A percentile compares a stretch with the other conserved stretches of the same genome.
These are phyloP conservation scores for Salix exigua DNA, from an alignment of 345 rosid genomes.

Conservation along the genomic window DNA sequence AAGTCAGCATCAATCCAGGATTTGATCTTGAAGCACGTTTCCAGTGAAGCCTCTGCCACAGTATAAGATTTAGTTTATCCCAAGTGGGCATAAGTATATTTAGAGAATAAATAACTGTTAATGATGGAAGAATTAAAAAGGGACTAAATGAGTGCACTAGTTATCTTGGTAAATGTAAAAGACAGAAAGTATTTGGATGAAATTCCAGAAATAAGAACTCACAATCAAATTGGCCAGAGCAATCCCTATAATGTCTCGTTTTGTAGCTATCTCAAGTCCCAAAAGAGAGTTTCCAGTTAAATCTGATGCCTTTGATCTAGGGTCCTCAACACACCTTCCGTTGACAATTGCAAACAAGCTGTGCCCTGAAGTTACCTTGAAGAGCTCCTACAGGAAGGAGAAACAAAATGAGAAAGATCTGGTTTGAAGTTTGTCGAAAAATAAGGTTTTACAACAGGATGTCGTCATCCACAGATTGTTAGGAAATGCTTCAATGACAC, in stretches of 20 bases:
- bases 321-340: conserved; percentile 88
- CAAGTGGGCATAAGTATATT: not conserved
- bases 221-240: conserved; percentile 94
- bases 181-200: conserved; percentile 1
- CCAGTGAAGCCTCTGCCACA: conserved; percentile 86
- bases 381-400: conserved; percentile 57
- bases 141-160: not conserved
- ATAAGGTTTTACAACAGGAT: not conserved
- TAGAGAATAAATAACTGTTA: not conserved
- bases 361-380: conserved; percentile 68
- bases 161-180: not conserved
- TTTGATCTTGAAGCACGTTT: conserved; percentile 77
- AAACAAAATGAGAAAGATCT: conserved; percentile 2
- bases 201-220: conserved; percentile 25
- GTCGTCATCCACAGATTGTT: not conserved
- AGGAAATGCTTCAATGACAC: conserved; percentile 1
- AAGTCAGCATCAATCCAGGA: conserved; percentile 79
- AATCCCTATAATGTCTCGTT: conserved; percentile 83
- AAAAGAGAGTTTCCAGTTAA: conserved; percentile 70
- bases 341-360: conserved; percentile 81
- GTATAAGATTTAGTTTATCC: conserved; percentile 1
- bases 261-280: conserved; percentile 77
- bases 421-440: not conserved
- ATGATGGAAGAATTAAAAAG: not conserved
- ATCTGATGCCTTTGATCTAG: conserved; percentile 85